These are phyloP conservation scores for Aspergillus sp. DNA, from an alignment of 2,329 filamentous ascomycete species.

Conservation along the genomic window DNA sequence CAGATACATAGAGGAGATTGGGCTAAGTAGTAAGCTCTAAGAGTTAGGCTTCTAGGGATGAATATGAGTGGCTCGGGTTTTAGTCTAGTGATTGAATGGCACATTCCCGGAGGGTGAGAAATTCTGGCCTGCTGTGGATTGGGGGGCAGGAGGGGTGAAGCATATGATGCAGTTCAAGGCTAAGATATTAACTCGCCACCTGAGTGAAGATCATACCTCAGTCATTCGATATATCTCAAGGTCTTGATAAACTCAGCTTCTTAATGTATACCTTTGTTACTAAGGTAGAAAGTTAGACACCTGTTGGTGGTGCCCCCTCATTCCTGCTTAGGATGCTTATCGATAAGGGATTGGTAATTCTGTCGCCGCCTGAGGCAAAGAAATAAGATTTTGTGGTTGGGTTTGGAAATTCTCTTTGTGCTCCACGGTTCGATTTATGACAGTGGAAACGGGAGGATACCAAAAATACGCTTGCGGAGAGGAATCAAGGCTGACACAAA, in stretches of 20 bases:
- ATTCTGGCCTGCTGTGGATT: background rate
- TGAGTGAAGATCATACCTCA: too few relatives aligned
- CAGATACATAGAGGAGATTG: too few relatives aligned
- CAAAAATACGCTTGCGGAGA: background rate
- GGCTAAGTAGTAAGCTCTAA: background rate
- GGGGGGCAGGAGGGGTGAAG: too few relatives aligned
- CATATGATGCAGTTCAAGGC: too few relatives aligned
- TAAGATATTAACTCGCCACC: too few relatives aligned
- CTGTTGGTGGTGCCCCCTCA: background rate
- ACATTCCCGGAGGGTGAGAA: background rate
- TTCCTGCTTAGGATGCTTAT: background rate
- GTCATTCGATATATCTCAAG: background rate
- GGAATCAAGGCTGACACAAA: background rate
- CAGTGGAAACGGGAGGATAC: background rate
- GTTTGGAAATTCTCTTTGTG: background rate
- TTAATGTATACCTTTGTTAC: background rate
- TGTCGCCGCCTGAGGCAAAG: slow-evolving; percentile 12
- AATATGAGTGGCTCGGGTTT: background rate
- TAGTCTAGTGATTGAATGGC: background rate
- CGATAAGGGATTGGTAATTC: slow-evolving; percentile 10
- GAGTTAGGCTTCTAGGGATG: background rate
- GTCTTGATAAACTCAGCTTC: background rate
- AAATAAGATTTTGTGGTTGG: background rate
- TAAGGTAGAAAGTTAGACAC: too few relatives aligned
- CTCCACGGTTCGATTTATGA: background rate